Evolutionary conservation across 2,329 filamentous ascomycete species (phyloP).

Genomic region (Periconia digitata): DNA sequence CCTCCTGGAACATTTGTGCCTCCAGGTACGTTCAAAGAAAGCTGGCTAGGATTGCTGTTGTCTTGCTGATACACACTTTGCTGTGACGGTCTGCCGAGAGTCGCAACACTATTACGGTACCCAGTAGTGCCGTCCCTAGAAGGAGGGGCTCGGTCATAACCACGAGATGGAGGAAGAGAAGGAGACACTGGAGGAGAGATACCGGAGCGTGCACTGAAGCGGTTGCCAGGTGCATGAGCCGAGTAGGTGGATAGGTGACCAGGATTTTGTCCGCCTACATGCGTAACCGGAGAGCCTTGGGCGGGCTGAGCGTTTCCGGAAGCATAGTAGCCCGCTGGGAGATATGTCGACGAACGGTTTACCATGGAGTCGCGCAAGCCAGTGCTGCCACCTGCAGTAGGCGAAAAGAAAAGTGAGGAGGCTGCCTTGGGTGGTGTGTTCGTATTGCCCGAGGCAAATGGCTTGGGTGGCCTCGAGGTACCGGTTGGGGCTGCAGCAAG

Average conservation of each 20-base stretch:
- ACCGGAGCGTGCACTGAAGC: slow-evolving; percentile 35
- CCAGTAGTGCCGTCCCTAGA: slow-evolving; percentile 34
- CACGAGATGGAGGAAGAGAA: slow-evolving; percentile 38
- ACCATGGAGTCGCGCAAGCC: slow-evolving; percentile 50
- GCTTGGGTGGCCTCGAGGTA: slow-evolving; percentile 31
- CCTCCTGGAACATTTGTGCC: slow-evolving; percentile 55
- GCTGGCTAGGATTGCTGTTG: slow-evolving; percentile 60
- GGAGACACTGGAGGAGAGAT: slow-evolving; percentile 40
- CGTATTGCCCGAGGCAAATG: slow-evolving; percentile 26
- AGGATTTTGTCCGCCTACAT: slow-evolving; percentile 44
- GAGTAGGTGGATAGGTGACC: slow-evolving; percentile 33
- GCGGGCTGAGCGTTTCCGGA: slow-evolving; percentile 60
- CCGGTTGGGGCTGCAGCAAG: slow-evolving; percentile 40
- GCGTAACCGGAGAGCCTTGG: slow-evolving; percentile 43
- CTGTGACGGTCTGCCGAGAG: slow-evolving; percentile 34
- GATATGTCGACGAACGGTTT: slow-evolving; percentile 73
- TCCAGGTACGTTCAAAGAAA: slow-evolving; percentile 63
- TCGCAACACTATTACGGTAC: slow-evolving; percentile 43
- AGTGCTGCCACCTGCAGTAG: slow-evolving; percentile 68
- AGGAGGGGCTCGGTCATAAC: slow-evolving; percentile 37
- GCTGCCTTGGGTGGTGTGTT: slow-evolving; percentile 31
- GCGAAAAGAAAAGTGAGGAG: slow-evolving; percentile 85
- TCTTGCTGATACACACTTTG: slow-evolving; percentile 32
- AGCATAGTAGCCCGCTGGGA: slow-evolving; percentile 91
- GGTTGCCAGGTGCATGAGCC: slow-evolving; percentile 32